These are phyloP conservation scores for Aspergillus calidoustus DNA, from an alignment of 2,329 filamentous ascomycete genomes.

Conservation along the genomic window DNA sequence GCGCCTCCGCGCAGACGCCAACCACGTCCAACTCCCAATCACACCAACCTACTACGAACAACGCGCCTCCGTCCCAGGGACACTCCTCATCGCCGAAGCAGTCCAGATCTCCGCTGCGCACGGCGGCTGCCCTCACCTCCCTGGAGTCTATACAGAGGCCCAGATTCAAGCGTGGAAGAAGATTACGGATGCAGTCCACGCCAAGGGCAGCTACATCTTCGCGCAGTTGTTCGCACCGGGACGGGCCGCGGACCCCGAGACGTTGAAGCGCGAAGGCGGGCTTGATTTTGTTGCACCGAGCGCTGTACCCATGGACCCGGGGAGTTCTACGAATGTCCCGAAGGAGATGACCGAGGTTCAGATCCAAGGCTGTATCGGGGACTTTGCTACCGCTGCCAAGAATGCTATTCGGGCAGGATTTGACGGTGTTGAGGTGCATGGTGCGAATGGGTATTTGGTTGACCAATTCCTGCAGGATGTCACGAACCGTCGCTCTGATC, in stretches of 20 bases:
- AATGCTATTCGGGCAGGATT: conserved; percentile 62
- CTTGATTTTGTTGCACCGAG: conserved; percentile 26
- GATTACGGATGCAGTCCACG: conserved; percentile 66
- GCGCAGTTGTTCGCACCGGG: conserved; percentile 67
- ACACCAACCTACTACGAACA: conserved; percentile 36
- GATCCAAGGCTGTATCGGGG: conserved; percentile 47
- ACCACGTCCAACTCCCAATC: neutral
- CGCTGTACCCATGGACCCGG: conserved; percentile 21
- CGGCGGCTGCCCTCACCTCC: conserved; percentile 57
- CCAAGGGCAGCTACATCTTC: conserved; percentile 64
- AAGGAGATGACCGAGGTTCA: conserved; percentile 44
- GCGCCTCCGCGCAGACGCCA: neutral
- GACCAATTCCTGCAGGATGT: conserved; percentile 57
- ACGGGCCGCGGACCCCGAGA: conserved; percentile 53
- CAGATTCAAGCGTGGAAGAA: conserved; percentile 65
- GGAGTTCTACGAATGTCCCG: conserved; percentile 28
- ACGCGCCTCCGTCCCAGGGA: conserved; percentile 57
- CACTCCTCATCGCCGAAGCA: conserved; percentile 63
- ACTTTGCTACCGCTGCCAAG: conserved; percentile 51
- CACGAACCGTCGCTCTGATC: conserved; percentile 54
- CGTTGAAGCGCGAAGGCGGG: conserved; percentile 18
- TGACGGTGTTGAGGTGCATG: conserved; percentile 57
- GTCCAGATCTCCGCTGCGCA: conserved; percentile 55
- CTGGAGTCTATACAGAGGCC: conserved; percentile 60
- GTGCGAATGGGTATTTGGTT: conserved; percentile 55